Evolutionary conservation across 495 filamentous ascomycete genomes (phyloP), one percentile per base, ranked within the genome.

Genomic region (Penicillium angulare): DNA sequence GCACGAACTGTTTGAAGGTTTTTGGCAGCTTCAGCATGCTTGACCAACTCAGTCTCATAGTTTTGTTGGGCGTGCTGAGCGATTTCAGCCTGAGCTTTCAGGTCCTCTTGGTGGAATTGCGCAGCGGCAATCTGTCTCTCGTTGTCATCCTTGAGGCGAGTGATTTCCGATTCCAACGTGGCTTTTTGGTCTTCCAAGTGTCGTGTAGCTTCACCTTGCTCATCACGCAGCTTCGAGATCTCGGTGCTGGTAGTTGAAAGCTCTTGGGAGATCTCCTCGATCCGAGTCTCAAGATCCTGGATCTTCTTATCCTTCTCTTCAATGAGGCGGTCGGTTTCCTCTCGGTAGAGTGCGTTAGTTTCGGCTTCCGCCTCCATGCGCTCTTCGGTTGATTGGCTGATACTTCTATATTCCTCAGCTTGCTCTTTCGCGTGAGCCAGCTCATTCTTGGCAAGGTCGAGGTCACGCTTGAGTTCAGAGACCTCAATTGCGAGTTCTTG

Each of bases 31-130:
- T 96, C 90, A 3, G 90, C 92, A 63, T 99, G 95, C 66, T 92
- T 95, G 58, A 96, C 82, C 1, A 97, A 78, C 58, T 97, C 95
- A 43, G 79, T 82, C 64, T 99, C 95, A 58, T 99, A 99, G 52
- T 92, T 90, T 55, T 95, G 86, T 64, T 97, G 95, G 6, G 93
- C 91, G 61, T 88, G 88, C 46, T 89, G 82, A 3, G 95, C 88
- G 63, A 99, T 99, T 20, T 90, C 85, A 18, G 92, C 91, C 68
- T 99, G 95, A 1, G 88, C 87, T 44, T 92, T 90, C 16, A 97
- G 74, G 58, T 97, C 92, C 47, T 92, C 87, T 67, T 92, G 88
- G 62, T 93, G 87, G 66, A 86, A 88, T 46, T 84, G 77, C n/a
- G 86, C 83, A 20, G 88, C 80, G 16, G 85, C 85, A 43, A 80